Percentiles rank a stretch among this genome's conserved stretches.
These are phyloP conservation scores for Clavispora phyllophila DNA, from an alignment of 805 yeast species.

Conservation along the genomic window DNA sequence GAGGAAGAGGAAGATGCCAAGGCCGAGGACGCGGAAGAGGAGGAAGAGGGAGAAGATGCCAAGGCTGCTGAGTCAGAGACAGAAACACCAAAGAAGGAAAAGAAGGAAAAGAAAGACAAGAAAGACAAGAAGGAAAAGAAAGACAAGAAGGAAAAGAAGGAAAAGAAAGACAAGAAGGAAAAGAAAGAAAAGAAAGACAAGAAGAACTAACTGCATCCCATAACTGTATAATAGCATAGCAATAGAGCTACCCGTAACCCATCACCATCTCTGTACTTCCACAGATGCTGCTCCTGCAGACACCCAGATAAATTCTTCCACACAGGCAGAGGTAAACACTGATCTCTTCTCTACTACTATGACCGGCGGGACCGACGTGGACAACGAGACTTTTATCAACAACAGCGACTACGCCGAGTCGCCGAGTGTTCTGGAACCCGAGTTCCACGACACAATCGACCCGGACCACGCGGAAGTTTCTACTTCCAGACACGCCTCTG, in stretches of 20 bases:
- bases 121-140: slow-evolving; percentile 17
- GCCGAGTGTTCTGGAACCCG: background rate
- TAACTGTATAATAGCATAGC: slow-evolving; percentile 2
- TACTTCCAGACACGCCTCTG: background rate
- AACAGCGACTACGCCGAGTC: slow-evolving; percentile 31
- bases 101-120: slow-evolving; percentile 7
- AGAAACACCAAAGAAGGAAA: slow-evolving; percentile 2
- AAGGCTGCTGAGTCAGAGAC: slow-evolving; percentile 5
- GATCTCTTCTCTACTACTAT: background rate
- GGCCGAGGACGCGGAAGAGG: too few species aligned
- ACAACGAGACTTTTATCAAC: slow-evolving; percentile 32
- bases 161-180: slow-evolving; percentile 15
- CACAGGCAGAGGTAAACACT: background rate
- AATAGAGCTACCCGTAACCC: background rate
- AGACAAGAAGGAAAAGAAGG: slow-evolving; percentile 22
- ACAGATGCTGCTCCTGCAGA: background rate
- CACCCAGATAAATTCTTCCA: background rate
- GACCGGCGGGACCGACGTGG: slow-evolving; percentile 3
- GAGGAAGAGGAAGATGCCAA: slow-evolving; percentile 7
- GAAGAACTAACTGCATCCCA: background rate
- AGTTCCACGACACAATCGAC: background rate
- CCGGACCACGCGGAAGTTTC: background rate
- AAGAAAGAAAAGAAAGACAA: slow-evolving; percentile 1
- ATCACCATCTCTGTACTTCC: background rate
- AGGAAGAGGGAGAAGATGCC: slow-evolving; percentile 9